Evolutionary conservation across 1,139 yeast species (phyloP), one percentile per base, ranked within the genome.

Genomic region (Taiozyma sp.): DNA sequence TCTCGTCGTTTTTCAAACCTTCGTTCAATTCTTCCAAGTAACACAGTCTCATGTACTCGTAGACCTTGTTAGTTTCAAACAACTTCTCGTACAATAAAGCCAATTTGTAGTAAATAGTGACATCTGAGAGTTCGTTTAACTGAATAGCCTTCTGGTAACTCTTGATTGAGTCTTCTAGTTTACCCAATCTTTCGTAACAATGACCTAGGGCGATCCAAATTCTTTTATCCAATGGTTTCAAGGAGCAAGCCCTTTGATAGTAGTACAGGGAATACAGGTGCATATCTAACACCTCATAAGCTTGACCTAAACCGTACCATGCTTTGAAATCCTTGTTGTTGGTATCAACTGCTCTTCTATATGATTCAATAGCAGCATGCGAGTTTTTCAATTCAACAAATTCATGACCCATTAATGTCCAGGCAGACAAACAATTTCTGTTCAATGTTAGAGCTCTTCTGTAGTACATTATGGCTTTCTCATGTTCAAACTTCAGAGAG

Each of bases 391-490:
- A 75, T 66, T 95, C 99, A 13, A 95, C 96, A 71, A 89, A 95
- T 68, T 95, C 99, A 68, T 95, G 99, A 13, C 99, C 99, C 97
- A 95, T 91, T 53, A 95, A 74, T 0, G 98, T 93, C 98, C 99
- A 95, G 0, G 99, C 98, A 59, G 91, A 83, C 21, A 91, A 73
- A 60, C 95, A 89, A 58, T 82, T 81, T 53, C 88, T 81, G 65
- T 90, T 87, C 51, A 93, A 73, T 0, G 89, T 81, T 42, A 95
- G 71, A 0, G 99, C 99, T 50, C 98, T 75, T 62, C 90, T 86
- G 63, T 91, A 95, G 68, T 90, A 90, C 81, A 86, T 82, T 53
- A 95, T 89, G 0, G 99, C 96, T 68, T 88, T 88, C 65, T 91
- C 97, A 66, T 93, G 99, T 62, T 93, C 97, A 51, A 91, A 88